Evolutionary conservation across 176 grass and related monocot genomes (phyloP).

Genomic region (Phoenix dactylifera): DNA sequence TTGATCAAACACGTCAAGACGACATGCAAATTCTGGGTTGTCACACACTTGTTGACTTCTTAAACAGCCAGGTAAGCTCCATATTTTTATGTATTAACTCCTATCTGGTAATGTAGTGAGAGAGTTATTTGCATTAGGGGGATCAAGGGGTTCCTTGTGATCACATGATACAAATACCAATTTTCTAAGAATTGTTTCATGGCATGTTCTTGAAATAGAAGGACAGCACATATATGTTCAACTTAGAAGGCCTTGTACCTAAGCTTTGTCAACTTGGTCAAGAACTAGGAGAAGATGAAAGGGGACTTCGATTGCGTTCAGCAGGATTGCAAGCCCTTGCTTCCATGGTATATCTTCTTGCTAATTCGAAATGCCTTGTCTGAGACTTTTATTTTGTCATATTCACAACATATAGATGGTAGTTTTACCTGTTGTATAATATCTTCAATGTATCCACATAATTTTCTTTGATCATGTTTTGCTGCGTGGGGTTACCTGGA

Average conservation of each 20-base stretch:
- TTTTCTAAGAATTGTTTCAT: not conserved
- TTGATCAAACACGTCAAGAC: conserved; percentile 67
- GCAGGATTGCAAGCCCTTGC: conserved; percentile 77
- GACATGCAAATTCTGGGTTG: conserved; percentile 64
- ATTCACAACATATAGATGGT: no score
- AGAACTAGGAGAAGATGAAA: conserved; percentile 60
- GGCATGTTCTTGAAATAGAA: conserved; percentile 45
- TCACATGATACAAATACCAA: not conserved
- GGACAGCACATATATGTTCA: conserved; percentile 91
- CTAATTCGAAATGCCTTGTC: conserved; percentile 4
- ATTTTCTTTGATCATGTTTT: no score
- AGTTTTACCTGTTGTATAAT: no score
- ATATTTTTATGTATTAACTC: no score
- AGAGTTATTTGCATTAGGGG: no score
- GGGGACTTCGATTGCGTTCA: conserved; percentile 54
- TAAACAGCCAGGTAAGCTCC: conserved; percentile 58
- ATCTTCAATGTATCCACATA: no score
- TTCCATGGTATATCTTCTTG: conserved; percentile 62
- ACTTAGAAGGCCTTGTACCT: conserved; percentile 79
- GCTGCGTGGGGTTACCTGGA: no score
- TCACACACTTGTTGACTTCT: conserved; percentile 76
- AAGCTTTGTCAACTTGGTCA: conserved; percentile 86
- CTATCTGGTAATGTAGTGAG: no score
- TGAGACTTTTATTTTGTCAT: no score
- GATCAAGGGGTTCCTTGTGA: not conserved